phyloP scores from a whole-genome alignment of 2,329 filamentous ascomycete species.

The Hypomyces perniciosus region DNA sequence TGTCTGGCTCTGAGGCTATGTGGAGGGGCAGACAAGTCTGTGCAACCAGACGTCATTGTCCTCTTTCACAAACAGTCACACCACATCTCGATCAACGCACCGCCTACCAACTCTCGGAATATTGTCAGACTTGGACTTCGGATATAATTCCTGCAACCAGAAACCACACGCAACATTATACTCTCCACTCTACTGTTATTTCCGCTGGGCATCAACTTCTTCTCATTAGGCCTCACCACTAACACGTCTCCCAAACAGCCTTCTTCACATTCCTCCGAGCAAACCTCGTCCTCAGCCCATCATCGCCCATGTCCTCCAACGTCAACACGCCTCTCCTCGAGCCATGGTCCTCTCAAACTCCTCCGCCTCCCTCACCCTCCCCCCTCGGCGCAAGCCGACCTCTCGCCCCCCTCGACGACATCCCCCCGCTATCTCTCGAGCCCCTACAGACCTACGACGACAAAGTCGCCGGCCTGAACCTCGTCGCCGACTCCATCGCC shows the following conservation, averaged over 20 bases:
- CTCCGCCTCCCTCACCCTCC: slow-evolving; percentile 44
- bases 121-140: too few species aligned
- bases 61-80: too few species aligned
- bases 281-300: slow-evolving; percentile 65
- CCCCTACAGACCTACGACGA: slow-evolving; percentile 50
- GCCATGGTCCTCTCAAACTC: slow-evolving; percentile 36
- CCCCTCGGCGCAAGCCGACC: slow-evolving; percentile 48
- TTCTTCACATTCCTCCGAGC: slow-evolving; percentile 79
- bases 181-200: too few species aligned
- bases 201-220: neutral
- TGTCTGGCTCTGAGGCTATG: too few species aligned
- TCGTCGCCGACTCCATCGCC: slow-evolving; percentile 75
- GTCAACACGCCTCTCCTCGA: slow-evolving; percentile 59
- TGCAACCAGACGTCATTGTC: too few species aligned
- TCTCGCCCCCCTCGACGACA: slow-evolving; percentile 32
- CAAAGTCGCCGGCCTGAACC: slow-evolving; percentile 60
- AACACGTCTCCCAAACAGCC: slow-evolving; percentile 41
- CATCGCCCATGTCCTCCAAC: slow-evolving; percentile 55
- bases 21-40: too few species aligned
- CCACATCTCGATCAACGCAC: too few species aligned
- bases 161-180: too few species aligned
- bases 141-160: too few species aligned
- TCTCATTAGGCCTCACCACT: neutral
- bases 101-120: too few species aligned
- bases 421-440: slow-evolving; percentile 60